A percentile compares a stretch with the other conserved stretches of the same genome.
These are phyloP conservation scores for Phytophthora litchii DNA, from an alignment of 352 stramenopile genomes.

Conservation along the genomic window DNA sequence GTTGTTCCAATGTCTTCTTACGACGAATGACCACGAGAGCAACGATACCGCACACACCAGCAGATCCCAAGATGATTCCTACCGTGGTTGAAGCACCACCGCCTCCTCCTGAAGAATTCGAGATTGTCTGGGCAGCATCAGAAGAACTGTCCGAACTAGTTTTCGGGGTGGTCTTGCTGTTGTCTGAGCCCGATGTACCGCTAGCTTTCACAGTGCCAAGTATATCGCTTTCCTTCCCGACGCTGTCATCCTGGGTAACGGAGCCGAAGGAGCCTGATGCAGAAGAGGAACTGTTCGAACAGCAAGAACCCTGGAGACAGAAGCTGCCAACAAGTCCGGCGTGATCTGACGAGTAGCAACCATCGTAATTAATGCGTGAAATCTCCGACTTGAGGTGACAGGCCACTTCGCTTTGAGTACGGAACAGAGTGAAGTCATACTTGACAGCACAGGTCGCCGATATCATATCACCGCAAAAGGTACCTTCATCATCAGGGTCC, in stretches of 20 bases:
- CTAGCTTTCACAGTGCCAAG: conserved; percentile 35
- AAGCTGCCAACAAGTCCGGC: conserved; percentile 60
- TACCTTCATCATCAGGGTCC: conserved; percentile 58
- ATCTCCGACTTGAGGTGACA: conserved; percentile 66
- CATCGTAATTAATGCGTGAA: conserved; percentile 61
- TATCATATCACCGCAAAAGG: conserved; percentile 76
- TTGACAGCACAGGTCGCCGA: conserved; percentile 63
- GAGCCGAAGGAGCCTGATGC: conserved; percentile 17
- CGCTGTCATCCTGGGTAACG: conserved; percentile 13
- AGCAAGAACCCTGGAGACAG: conserved; percentile 68
- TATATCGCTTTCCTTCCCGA: conserved; percentile 29
- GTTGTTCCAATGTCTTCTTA: conserved; percentile 61
- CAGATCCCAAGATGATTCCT: conserved; percentile 52
- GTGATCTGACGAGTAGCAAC: conserved; percentile 82
- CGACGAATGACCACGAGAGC: conserved; percentile 56
- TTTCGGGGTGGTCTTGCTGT: conserved; percentile 11
- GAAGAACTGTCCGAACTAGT: conserved; percentile 10
- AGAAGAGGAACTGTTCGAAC: conserved; percentile 43
- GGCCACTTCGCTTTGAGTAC: conserved; percentile 40
- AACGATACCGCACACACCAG: conserved; percentile 49
- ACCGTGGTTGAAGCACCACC: conserved; percentile 49
- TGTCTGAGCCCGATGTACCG: conserved; percentile 1
- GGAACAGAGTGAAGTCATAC: conserved; percentile 72
- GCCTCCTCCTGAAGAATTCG: conserved; percentile 44
- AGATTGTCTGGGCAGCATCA: conserved; percentile 36